These are phyloP conservation scores for Cymbopogon citratus DNA, from an alignment of 176 grass and related monocot genomes.

Conservation along the genomic window DNA sequence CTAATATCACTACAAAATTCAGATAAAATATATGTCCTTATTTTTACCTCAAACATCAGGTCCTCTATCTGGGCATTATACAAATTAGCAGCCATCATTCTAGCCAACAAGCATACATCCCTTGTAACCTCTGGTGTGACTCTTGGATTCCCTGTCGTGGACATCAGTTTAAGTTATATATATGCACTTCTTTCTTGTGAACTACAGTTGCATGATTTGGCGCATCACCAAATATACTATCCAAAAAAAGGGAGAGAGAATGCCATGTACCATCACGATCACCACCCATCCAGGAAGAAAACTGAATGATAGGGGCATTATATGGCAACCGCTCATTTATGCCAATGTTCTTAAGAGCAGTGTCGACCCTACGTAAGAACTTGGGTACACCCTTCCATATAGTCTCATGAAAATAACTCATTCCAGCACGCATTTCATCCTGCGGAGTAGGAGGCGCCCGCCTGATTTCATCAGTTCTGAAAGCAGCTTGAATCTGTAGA, in stretches of 20 bases:
- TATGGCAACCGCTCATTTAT: constrained; percentile 90
- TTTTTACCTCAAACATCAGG: constrained; percentile 92
- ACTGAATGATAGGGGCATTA: constrained; percentile 91
- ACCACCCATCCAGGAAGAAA: constrained; percentile 99
- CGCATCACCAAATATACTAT: not conserved
- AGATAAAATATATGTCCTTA: not conserved
- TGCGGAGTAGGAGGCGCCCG: constrained; percentile 83
- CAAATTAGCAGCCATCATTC: constrained; percentile 95
- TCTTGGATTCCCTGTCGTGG: constrained; percentile 81
- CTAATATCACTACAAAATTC: not conserved
- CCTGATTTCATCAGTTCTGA: constrained; percentile 94
- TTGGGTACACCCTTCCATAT: constrained; percentile 99
- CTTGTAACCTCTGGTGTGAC: constrained; percentile 97
- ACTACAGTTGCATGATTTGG: constrained; percentile 2
- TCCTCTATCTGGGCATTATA: constrained; percentile 97
- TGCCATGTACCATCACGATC: constrained; percentile 76
- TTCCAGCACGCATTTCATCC: constrained; percentile 89
- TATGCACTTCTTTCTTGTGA: not conserved
- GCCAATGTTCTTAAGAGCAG: constrained; percentile 88
- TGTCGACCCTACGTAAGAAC: constrained; percentile 87
- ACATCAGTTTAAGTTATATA: constrained; percentile 31
- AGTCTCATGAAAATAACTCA: constrained; percentile 99
- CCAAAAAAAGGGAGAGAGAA: not conserved
- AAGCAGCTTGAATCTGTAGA: constrained; percentile 90
- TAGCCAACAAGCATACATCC: constrained; percentile 93